Conservation (phyloP, 352 stramenopile genomes). For the Phytopythium boreale region DNA sequence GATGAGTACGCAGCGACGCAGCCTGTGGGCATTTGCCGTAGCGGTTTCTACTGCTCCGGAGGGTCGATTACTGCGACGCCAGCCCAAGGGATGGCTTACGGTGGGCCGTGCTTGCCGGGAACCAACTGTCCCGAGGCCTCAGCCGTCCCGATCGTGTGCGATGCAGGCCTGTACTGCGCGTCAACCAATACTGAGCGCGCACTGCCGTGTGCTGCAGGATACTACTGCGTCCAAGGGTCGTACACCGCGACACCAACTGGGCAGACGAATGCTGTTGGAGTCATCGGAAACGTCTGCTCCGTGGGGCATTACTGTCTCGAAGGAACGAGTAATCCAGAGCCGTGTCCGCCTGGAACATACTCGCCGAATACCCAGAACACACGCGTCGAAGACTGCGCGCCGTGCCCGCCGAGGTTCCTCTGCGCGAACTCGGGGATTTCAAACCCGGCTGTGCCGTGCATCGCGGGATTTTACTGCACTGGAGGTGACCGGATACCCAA, state of each 20-base stretch:
- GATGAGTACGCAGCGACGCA: conserved; percentile 44
- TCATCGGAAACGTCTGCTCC: conserved; percentile 70
- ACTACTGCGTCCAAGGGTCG: conserved; percentile 87
- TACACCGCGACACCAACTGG: conserved; percentile 73
- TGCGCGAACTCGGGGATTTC: conserved; percentile 56
- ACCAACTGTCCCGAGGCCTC: conserved; percentile 88
- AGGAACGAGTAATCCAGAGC: conserved; percentile 77
- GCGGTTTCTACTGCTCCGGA: conserved; percentile 81
- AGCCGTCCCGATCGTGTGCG: conserved; percentile 76
- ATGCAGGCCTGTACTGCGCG: conserved; percentile 73
- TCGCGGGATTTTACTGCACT: conserved; percentile 55
- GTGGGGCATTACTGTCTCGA: conserved; percentile 75
- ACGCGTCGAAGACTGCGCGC: conserved; percentile 55
- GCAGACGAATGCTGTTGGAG: conserved; percentile 64
- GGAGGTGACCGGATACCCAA: conserved; percentile 52
- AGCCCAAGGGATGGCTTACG: conserved; percentile 23
- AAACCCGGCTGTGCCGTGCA: conserved; percentile 44
- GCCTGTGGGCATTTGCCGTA: conserved; percentile 55
- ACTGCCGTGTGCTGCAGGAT: conserved; percentile 70
- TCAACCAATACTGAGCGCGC: conserved; percentile 73
- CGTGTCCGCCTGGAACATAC: conserved; percentile 71
- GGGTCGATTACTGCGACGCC: conserved; percentile 60
- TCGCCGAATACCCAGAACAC: conserved; percentile 65
- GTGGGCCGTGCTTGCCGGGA: conserved; percentile 76
- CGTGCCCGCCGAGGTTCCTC: conserved; percentile 59